Evolutionary conservation across 2,329 filamentous ascomycete genomes (phyloP).

Genomic region (Paecilomyces niveus): DNA sequence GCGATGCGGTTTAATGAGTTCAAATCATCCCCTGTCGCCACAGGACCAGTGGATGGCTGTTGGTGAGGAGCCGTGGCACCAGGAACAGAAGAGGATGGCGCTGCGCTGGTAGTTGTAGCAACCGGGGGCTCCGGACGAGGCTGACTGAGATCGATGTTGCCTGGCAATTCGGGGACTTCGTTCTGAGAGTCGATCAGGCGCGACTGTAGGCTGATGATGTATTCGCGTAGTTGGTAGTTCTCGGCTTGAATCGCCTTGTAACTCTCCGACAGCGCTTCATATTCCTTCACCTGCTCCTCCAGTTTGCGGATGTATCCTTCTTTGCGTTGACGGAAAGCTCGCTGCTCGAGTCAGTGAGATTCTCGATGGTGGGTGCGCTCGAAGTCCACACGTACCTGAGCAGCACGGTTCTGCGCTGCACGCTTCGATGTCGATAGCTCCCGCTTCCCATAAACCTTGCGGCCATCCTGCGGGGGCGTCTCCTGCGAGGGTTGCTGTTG

Average conservation of each 20-base stretch:
- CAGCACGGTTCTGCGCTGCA: conserved; percentile 91
- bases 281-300: conserved; percentile 85
- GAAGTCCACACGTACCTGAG: conserved; percentile 62
- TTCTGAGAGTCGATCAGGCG: conserved; percentile 75
- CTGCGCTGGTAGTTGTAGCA: conserved; percentile 10
- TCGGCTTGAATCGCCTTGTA: conserved; percentile 79
- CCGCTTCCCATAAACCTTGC: conserved; percentile 68
- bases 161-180: conserved; percentile 76
- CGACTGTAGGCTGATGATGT: conserved; percentile 83
- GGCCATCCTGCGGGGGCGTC: conserved; percentile 35
- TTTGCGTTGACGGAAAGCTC: conserved; percentile 94
- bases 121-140: conserved; percentile 36
- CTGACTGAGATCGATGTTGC: conserved; percentile 65
- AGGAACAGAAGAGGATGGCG: conserved; percentile 2
- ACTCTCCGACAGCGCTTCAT: conserved; percentile 64
- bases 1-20: conserved; percentile 38
- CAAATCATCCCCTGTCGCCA: conserved; percentile 27
- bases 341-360: conserved; percentile 45
- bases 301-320: conserved; percentile 98
- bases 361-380: background rate
- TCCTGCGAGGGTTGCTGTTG: conserved; percentile 21
- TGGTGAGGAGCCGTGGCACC: conserved; percentile 7
- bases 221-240: conserved; percentile 85
- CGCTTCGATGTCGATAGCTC: conserved; percentile 94
- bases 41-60: conserved; percentile 5